Percentiles rank a stretch among this genome's conserved stretches.
phyloP scores from a whole-genome alignment of 257 asterid species.

The Anisodus tanguticus region DNA sequence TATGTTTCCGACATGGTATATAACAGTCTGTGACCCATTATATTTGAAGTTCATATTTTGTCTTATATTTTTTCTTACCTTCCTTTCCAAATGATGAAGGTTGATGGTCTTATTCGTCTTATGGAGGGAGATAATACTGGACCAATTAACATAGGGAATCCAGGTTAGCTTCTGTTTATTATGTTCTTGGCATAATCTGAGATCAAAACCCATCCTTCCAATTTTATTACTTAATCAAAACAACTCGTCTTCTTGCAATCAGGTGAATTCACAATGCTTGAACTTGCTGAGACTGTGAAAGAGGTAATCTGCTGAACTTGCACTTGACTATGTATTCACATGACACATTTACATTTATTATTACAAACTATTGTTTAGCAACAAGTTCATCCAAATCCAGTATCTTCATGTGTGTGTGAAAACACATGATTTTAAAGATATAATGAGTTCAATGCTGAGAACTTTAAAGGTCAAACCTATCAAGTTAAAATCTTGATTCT shows the following conservation, averaged over 20 bases:
- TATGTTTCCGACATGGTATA: constrained; percentile 92
- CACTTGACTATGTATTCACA: background rate
- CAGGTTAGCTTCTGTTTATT: constrained; percentile 53
- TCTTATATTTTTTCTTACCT: background rate
- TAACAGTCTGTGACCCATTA: background rate
- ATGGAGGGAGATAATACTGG: constrained; percentile 90
- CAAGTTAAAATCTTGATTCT: background rate
- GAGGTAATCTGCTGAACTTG: constrained; percentile 55
- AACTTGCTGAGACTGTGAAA: constrained; percentile 92
- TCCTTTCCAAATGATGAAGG: constrained; percentile 47
- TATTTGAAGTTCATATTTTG: background rate
- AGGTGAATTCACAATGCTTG: constrained; percentile 98
- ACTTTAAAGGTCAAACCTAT: background rate
- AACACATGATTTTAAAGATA: background rate
- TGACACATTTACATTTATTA: background rate
- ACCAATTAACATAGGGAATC: constrained; percentile 96
- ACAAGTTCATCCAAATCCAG: background rate
- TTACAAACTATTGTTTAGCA: background rate
- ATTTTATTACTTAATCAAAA: background rate
- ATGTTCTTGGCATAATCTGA: background rate
- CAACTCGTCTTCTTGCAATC: constrained; percentile 31
- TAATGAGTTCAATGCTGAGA: background rate
- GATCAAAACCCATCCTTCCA: background rate
- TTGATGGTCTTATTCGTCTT: constrained; percentile 87
- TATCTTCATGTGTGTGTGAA: too few species aligned